Conservation (phyloP, 2,329 filamentous ascomycete genomes). For the Apiospora pterosperma region DNA sequence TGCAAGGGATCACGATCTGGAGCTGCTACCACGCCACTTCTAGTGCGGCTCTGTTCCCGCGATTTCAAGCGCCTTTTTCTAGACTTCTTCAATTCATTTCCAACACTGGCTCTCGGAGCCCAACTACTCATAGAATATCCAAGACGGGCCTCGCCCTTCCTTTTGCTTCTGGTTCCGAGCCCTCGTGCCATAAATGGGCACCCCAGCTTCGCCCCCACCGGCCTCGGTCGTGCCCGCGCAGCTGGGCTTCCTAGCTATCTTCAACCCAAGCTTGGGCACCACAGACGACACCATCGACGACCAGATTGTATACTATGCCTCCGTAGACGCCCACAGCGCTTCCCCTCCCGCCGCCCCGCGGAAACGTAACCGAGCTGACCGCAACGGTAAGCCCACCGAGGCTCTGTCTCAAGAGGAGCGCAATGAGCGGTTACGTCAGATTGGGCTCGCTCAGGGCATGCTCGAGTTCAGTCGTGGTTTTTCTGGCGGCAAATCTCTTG, state of each 20-base stretch:
- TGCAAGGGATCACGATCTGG: not conserved
- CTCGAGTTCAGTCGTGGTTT: constrained; percentile 90
- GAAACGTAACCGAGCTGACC: constrained; percentile 33
- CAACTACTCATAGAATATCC: not conserved
- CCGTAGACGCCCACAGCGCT: constrained; percentile 43
- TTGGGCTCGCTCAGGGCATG: constrained; percentile 96
- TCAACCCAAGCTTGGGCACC: constrained; percentile 69
- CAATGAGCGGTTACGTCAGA: constrained; percentile 86
- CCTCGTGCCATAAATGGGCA: constrained; percentile 13
- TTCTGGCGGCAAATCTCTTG: constrained; percentile 70
- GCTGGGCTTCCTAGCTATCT: constrained; percentile 89
- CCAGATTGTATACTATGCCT: constrained; percentile 93
- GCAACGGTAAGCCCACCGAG: constrained; percentile 40
- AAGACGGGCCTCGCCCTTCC: not conserved
- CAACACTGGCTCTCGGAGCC: not conserved
- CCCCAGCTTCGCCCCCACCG: constrained; percentile 16
- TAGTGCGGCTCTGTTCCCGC: not conserved
- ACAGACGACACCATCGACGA: constrained; percentile 69
- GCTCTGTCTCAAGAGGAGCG: constrained; percentile 59
- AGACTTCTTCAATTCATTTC: not conserved
- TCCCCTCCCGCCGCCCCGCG: constrained; percentile 35
- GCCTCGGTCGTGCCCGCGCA: constrained; percentile 66
- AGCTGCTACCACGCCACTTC: not conserved
- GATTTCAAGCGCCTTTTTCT: not conserved
- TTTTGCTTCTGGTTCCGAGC: not conserved